Evolutionary conservation across 805 yeast species (phyloP), one percentile per base, ranked within the genome.

Genomic region (Priceomyces carsonii): DNA sequence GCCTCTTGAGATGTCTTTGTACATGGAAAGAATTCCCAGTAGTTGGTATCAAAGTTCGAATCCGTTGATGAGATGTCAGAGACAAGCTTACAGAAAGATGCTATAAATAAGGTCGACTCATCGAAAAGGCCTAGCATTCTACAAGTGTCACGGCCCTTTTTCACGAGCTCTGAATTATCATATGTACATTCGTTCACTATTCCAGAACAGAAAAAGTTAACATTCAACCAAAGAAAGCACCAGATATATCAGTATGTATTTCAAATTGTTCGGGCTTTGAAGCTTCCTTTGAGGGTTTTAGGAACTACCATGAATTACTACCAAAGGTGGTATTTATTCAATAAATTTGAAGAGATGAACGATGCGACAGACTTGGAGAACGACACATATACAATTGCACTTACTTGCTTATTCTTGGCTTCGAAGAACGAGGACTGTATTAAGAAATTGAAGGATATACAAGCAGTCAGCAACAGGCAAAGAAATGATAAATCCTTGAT

Each of bases 371-470:
- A 58, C 31, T 46, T 58, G 19, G 70, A 63, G 33, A 60, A 52
- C 26, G 67, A 73, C 35, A 77, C 80, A 28, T 70, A 69, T 44
- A 80, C 82, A 28, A 74, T 85, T n/a, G 85, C 86, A 0, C 59
- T 82, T 6, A 73, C 91, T 7, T 74, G 88, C 35, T 54, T 89
- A 6, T 75, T 85, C 38, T 63, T 86, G 10, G 84, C 95, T 2
- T 66, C 82, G 27, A 87, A 89, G 56, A 79, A 80, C 44, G 95
- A 86, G 51, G 96, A 89, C 51, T 85, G 89, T 26, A 81, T 88
- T 26, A 88, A 87, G 55, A 84, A 84, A 47, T 56, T 83, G 10
- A 69, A 77, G 34, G 86, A 84, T 29, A 70, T 88, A 8, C 72
- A 82, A 29, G 55, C 60, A 3, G 77, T 71, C 10, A 75, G 75